phyloP scores from a whole-genome alignment of 2,329 filamentous ascomycete species.

The Fusarium albidum region DNA sequence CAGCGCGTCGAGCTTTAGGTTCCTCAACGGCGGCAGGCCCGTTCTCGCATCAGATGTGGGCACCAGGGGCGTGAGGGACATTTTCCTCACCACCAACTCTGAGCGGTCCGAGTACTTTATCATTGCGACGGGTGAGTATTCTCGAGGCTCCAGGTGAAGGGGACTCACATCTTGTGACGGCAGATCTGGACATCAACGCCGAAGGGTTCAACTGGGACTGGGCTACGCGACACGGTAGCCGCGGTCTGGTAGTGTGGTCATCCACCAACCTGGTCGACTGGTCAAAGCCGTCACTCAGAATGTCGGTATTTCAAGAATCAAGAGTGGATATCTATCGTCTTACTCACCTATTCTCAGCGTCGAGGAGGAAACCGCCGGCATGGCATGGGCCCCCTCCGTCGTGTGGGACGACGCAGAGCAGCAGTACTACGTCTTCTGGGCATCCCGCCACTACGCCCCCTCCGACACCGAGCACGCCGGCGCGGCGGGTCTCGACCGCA shows the following conservation, averaged over 20 bases:
- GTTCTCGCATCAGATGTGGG: conserved; percentile 46
- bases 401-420: conserved; percentile 46
- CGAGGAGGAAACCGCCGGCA: conserved; percentile 46
- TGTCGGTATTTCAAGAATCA: not conserved
- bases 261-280: conserved; percentile 47
- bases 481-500: conserved; percentile 48
- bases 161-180: not conserved
- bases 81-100: conserved; percentile 45
- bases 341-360: conserved; percentile 35
- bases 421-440: conserved; percentile 59
- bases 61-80: conserved; percentile 46
- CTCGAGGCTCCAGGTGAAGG: too few species aligned
- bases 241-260: conserved; percentile 48
- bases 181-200: conserved; percentile 48
- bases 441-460: conserved; percentile 52
- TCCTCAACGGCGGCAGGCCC: conserved; percentile 43
- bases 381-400: conserved; percentile 49
- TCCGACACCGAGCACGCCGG: conserved; percentile 56
- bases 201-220: conserved; percentile 47
- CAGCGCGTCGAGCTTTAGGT: conserved; percentile 43
- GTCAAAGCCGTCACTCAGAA: conserved; percentile 39
- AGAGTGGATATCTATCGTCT: rapidly evolving
- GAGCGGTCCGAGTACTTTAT: conserved; percentile 46
- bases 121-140: conserved; percentile 46
- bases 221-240: conserved; percentile 46